Percentiles rank a stretch among this genome's conserved stretches.
These are phyloP conservation scores for Pythium plurisporium DNA, from an alignment of 352 stramenopile species.

Conservation along the genomic window DNA sequence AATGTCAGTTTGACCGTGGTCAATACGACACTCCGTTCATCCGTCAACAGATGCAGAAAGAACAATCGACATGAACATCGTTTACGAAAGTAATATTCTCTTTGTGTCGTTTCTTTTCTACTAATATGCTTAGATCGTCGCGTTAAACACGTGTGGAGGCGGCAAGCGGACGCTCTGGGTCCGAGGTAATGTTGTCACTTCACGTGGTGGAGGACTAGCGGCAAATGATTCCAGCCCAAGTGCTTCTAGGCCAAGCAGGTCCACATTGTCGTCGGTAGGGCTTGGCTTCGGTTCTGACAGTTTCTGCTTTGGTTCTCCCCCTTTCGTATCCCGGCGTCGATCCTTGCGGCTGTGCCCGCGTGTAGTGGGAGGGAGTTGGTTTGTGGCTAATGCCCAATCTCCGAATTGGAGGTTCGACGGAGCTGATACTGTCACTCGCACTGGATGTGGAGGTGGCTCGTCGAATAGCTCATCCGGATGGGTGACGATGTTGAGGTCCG, in stretches of 20 bases:
- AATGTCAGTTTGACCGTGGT: conserved; percentile 54
- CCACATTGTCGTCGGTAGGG: conserved; percentile 4
- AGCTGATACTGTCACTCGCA: not conserved
- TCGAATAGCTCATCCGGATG: conserved; percentile 32
- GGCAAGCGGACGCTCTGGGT: conserved; percentile 9
- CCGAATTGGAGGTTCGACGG: not conserved
- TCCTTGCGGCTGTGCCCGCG: not conserved
- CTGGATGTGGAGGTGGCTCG: not conserved
- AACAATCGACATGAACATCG: not conserved
- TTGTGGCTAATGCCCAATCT: not conserved
- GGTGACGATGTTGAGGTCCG: conserved; percentile 42
- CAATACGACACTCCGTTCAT: conserved; percentile 59
- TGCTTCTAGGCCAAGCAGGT: conserved; percentile 30
- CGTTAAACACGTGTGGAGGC: not conserved
- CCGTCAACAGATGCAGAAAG: conserved; percentile 16
- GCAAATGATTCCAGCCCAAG: not conserved
- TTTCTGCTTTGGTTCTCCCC: not conserved
- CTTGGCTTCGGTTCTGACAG: not conserved
- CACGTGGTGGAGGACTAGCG: not conserved
- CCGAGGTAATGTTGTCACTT: not conserved
- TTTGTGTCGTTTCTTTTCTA: not conserved
- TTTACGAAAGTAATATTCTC: not conserved
- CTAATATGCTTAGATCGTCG: conserved; percentile 4
- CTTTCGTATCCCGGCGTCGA: not conserved
- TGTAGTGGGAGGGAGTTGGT: not conserved